Evolutionary conservation across 768 basidiomycete genomes (phyloP), one percentile per base, ranked within the genome.

Genomic region (Podaxis pistillaris): DNA sequence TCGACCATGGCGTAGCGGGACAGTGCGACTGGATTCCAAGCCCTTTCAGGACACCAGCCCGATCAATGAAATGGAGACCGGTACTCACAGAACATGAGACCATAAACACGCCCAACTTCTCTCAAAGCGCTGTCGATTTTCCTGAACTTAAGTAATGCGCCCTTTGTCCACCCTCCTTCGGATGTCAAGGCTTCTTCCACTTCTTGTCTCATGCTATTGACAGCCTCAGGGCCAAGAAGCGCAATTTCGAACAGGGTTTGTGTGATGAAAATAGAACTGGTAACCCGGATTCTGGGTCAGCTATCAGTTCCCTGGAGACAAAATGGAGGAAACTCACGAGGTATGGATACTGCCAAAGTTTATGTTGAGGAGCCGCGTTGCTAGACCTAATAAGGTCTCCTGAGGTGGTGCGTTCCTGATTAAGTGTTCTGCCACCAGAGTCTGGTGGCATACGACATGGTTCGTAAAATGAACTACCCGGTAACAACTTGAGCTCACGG

Each of bases 261-360:
- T 4, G 76, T 75, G 33, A 76, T 70, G 65, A 77, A 76, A 40
- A 75, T 76, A 24, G 75, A 73, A 5, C 74, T 76, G 40, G n/a
- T 36, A 17, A 46, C n/a, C 24, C 41, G n/a, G 4, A 44, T 15
- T 19, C n/a, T 44, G 7, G n/a, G 40, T 54, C 52, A 62, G 58
- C 26, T 19, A 38, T 24, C 40, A 26, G 40, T 24, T 22, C 28
- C 49, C 11, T 24, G 37, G 17, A 44, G 37, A 58, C 49, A 19
- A 49, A 44, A 19, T 19, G 33, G 22, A 50, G 30, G 60, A 38
- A 30, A 65, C 73, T 54, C 62, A 76, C 76, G 76, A 74, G 33
- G 75, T 78, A 63, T 76, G 74, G 53, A 77, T 75, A 66, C 74
- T 78, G 24, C 72, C 76, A 68, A 77, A 77, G 62, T 78, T 76